Evolutionary conservation across 2,329 filamentous ascomycete genomes (phyloP).

Genomic region (Myriosclerotinia curreyana): DNA sequence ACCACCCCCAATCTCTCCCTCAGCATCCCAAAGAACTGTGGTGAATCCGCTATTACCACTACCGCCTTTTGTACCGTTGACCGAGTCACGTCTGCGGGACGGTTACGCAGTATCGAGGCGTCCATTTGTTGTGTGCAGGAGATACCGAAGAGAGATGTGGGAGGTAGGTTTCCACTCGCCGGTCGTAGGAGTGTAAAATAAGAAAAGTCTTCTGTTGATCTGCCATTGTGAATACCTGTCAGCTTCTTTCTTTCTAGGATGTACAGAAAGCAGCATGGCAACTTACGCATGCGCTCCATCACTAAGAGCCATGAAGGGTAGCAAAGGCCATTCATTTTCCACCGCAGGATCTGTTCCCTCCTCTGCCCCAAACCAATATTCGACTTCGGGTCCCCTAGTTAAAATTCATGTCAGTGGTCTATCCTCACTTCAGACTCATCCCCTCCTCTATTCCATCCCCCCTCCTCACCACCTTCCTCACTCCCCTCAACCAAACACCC

Average conservation of each 20-base stretch:
- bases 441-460: neutral
- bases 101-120: conserved; percentile 69
- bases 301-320: conserved; percentile 95
- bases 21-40: conserved; percentile 85
- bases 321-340: conserved; percentile 84
- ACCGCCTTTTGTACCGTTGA: conserved; percentile 98
- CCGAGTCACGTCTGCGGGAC: conserved; percentile 86
- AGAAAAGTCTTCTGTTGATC: conserved; percentile 91
- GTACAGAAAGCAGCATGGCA: neutral
- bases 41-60: conserved; percentile 88
- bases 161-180: conserved; percentile 51
- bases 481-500: neutral
- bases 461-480: neutral
- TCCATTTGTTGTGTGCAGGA: conserved; percentile 92
- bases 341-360: conserved; percentile 73
- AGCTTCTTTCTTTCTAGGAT: neutral
- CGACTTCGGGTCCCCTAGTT: conserved; percentile 77
- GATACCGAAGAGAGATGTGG: conserved; percentile 90
- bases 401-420: neutral
- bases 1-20: conserved; percentile 87
- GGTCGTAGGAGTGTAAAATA: conserved; percentile 88
- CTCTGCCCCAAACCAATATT: conserved; percentile 79
- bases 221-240: conserved; percentile 40
- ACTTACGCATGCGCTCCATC: conserved; percentile 90
- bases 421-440: conserved; percentile 24